Evolutionary conservation across 306 rosid species (phyloP).

Genomic region (Mimosa bimucronata): DNA sequence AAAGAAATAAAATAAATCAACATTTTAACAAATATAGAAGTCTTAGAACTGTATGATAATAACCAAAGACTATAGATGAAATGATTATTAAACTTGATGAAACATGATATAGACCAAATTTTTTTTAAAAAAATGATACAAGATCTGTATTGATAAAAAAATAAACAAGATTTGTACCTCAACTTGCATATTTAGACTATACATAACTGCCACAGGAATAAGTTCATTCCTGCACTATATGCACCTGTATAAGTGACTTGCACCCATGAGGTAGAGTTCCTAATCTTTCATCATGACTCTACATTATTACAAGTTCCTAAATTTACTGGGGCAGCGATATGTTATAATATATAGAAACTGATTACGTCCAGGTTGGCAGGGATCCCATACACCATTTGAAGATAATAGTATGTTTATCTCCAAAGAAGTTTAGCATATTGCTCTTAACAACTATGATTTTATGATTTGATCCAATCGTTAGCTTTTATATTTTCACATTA

Average conservation of each 20-base stretch:
- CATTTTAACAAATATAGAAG: neutral
- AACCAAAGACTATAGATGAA: neutral
- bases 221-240: neutral
- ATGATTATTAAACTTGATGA: too few species aligned
- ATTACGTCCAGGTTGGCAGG: too few species aligned
- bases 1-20: conserved; percentile 1
- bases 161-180: conserved; percentile 15
- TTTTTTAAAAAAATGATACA: neutral
- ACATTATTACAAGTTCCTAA: neutral
- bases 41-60: neutral
- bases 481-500: conserved; percentile 21
- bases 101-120: neutral
- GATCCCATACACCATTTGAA: too few species aligned
- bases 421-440: neutral
- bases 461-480: neutral
- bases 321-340: neutral
- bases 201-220: neutral
- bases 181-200: conserved; percentile 15
- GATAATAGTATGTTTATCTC: neutral
- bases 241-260: neutral
- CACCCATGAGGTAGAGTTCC: neutral
- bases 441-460: neutral
- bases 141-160: neutral
- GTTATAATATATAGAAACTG: neutral
- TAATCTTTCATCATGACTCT: neutral